These are phyloP conservation scores for Termitomyces sp. DNA, from an alignment of 768 basidiomycete species.

Conservation along the genomic window DNA sequence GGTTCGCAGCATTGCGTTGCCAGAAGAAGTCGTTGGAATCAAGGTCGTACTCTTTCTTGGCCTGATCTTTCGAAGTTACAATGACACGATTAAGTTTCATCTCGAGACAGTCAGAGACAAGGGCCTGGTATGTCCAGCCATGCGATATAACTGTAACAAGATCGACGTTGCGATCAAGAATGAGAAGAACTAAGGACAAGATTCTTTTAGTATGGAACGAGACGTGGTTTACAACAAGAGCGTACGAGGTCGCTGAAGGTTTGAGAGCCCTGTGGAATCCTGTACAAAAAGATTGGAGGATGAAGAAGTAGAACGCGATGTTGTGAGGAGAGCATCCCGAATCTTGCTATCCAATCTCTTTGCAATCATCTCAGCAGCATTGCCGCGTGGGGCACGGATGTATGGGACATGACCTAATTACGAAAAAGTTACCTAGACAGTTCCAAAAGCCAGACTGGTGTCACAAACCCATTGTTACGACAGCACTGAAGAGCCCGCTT, in stretches of 20 bases:
- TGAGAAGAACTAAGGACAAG: slow-evolving; percentile 66
- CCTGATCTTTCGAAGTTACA: slow-evolving; percentile 59
- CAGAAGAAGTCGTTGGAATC: slow-evolving; percentile 99
- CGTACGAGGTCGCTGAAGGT: slow-evolving; percentile 79
- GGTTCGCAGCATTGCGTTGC: slow-evolving; percentile 92
- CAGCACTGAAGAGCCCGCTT: slow-evolving; percentile 84
- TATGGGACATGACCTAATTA: slow-evolving; percentile 81
- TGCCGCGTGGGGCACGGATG: slow-evolving; percentile 91
- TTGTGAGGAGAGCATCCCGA: slow-evolving; percentile 73
- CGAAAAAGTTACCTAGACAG: neutral
- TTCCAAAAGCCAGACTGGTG: neutral
- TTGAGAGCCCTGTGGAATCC: slow-evolving; percentile 79
- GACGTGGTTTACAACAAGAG: neutral
- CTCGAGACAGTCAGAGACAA: slow-evolving; percentile 95
- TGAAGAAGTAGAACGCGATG: slow-evolving; percentile 50
- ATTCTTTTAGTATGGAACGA: neutral
- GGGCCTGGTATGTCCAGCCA: slow-evolving; percentile 98
- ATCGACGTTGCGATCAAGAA: slow-evolving; percentile 93
- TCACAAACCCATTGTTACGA: slow-evolving; percentile 78
- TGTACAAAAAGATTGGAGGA: slow-evolving; percentile 64
- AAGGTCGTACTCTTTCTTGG: slow-evolving; percentile 87
- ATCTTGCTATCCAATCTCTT: slow-evolving; percentile 92
- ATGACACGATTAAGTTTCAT: slow-evolving; percentile 96
- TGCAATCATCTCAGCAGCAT: slow-evolving; percentile 99
- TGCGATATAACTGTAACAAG: slow-evolving; percentile 91